phyloP scores from a whole-genome alignment of 768 basidiomycete genomes.

The Trametes gibbosa region DNA sequence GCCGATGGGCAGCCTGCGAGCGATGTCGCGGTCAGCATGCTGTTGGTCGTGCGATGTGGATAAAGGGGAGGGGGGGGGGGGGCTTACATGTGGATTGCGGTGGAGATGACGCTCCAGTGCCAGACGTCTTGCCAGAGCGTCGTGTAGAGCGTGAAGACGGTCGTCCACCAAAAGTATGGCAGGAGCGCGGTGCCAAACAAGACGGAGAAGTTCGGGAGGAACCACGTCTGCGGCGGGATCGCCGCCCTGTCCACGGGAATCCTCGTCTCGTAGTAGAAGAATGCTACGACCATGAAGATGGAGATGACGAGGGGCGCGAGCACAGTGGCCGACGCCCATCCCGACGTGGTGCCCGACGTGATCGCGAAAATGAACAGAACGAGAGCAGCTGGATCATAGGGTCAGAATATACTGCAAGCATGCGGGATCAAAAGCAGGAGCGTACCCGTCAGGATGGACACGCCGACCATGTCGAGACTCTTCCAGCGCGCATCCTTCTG shows the following conservation, averaged over 20 bases:
- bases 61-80: not conserved
- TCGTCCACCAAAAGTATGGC: slow-evolving; percentile 41
- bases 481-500: slow-evolving; percentile 22
- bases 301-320: slow-evolving; percentile 44
- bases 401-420: too few relatives aligned
- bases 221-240: slow-evolving; percentile 37
- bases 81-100: slow-evolving; percentile 38
- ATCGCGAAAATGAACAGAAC: slow-evolving; percentile 37
- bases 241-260: slow-evolving; percentile 36
- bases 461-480: slow-evolving; percentile 35
- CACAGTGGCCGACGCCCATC: slow-evolving; percentile 40
- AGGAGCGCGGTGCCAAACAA: slow-evolving; percentile 35
- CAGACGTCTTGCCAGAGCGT: slow-evolving; percentile 36
- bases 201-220: slow-evolving; percentile 38
- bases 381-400: slow-evolving; percentile 23
- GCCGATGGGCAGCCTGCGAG: slow-evolving; percentile 38
- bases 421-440: not conserved
- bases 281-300: slow-evolving; percentile 35
- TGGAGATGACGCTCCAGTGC: slow-evolving; percentile 35
- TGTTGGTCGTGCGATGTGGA: too few relatives aligned
- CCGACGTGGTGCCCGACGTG: slow-evolving; percentile 40
- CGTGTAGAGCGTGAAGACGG: slow-evolving; percentile 34
- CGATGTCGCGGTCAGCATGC: too few relatives aligned
- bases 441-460: slow-evolving; percentile 34
- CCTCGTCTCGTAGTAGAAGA: slow-evolving; percentile 41